Percentiles rank a stretch among this genome's conserved stretches.
Conservation (phyloP, 257 asterid genomes). For the Ajuga chamaepitys region DNA sequence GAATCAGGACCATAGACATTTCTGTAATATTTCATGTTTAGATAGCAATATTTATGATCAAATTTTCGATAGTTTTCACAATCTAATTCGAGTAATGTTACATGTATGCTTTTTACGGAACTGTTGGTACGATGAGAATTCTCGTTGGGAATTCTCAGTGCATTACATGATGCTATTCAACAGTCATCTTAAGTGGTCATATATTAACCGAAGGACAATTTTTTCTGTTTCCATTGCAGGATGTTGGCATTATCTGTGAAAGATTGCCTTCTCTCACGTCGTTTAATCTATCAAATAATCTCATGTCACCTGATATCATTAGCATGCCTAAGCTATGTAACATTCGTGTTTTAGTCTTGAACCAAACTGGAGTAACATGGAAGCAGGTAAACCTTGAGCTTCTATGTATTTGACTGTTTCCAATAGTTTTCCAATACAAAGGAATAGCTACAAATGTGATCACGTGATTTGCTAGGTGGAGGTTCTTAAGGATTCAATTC, state of each 20-base stretch:
- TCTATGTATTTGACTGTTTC: conserved; percentile 5
- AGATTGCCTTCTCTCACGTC: conserved; percentile 60
- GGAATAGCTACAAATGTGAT: conserved; percentile 2
- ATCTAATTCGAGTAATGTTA: neutral
- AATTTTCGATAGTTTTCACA: neutral
- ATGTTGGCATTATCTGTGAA: conserved; percentile 60
- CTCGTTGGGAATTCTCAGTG: conserved; percentile 7
- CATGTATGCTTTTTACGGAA: neutral
- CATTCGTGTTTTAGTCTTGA: conserved; percentile 66
- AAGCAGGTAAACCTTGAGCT: conserved; percentile 45
- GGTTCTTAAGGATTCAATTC: conserved; percentile 62
- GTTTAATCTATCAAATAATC: conserved; percentile 68
- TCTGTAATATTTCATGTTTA: neutral
- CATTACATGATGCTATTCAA: neutral
- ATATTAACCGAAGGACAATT: neutral
- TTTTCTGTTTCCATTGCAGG: conserved; percentile 36
- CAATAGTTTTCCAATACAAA: neutral
- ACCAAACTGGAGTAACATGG: conserved; percentile 77
- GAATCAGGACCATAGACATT: neutral
- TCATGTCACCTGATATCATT: conserved; percentile 42
- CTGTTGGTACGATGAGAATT: neutral
- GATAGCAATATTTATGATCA: neutral
- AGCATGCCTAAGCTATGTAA: conserved; percentile 45
- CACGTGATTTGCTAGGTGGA: conserved; percentile 53
- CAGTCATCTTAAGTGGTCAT: neutral